phyloP scores from a whole-genome alignment of 163 green algal genomes.

The Botryococcus braunii region DNA sequence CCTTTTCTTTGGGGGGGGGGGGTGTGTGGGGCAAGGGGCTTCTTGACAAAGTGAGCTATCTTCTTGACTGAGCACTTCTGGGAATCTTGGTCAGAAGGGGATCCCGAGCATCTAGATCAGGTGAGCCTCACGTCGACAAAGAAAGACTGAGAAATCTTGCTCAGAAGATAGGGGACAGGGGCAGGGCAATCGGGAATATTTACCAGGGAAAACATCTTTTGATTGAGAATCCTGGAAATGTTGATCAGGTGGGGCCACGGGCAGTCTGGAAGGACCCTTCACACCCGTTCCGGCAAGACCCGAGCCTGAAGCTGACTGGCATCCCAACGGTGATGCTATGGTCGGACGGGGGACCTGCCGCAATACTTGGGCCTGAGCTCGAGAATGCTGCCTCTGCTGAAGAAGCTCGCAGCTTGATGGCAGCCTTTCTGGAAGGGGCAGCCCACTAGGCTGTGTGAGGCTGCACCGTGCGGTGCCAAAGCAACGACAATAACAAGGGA shows the following conservation, averaged over 20 bases:
- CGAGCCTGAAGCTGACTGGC: conserved; percentile 15
- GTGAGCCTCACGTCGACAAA: not conserved
- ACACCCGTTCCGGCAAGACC: conserved; percentile 18
- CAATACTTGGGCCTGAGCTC: conserved; percentile 16
- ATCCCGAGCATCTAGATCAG: not conserved
- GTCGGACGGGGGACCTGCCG: conserved; percentile 5
- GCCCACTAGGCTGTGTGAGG: no score
- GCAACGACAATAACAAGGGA: no score
- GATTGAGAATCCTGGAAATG: not conserved
- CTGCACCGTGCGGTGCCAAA: no score
- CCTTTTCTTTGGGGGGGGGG: no score
- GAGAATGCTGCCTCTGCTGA: conserved; percentile 10
- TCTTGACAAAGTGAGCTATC: no score
- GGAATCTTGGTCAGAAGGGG: not conserved
- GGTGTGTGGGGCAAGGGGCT: no score
- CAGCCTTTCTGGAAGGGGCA: conserved; percentile 15
- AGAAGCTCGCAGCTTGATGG: conserved; percentile 15
- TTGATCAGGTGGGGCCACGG: conserved; percentile 13
- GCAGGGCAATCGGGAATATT: no score
- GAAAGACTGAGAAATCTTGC: not conserved
- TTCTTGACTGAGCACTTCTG: not conserved
- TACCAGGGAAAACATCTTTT: no score
- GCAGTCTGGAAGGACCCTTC: conserved; percentile 21
- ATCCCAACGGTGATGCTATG: conserved; percentile 29
- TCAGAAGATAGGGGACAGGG: not conserved